Evolutionary conservation across 2,329 filamentous ascomycete species (phyloP).

Genomic region (Ampelomyces quisqualis): DNA sequence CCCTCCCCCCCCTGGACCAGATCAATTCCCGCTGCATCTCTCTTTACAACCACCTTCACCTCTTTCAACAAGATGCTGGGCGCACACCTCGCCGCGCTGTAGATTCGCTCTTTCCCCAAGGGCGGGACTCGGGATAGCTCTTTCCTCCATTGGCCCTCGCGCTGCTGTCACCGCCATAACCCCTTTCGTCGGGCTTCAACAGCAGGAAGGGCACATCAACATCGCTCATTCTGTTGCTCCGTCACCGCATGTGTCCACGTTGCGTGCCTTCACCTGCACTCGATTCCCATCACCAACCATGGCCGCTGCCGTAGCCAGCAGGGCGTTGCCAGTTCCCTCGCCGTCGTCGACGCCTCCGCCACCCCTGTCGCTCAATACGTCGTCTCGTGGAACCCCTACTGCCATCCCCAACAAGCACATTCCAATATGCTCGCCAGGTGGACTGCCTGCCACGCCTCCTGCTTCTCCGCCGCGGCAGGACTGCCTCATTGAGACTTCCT

Average conservation of each 20-base stretch:
- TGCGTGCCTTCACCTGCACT: conserved; percentile 31
- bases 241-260: conserved; percentile 22
- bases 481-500: conserved; percentile 60
- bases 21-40: conserved; percentile 11
- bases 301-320: conserved; percentile 46
- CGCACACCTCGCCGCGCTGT: conserved; percentile 29
- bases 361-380: conserved; percentile 60
- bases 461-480: conserved; percentile 63
- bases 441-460: conserved; percentile 55
- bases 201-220: too few relatives aligned
- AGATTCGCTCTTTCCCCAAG: conserved; percentile 17
- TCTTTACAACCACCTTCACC: conserved; percentile 6
- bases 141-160: conserved; percentile 17
- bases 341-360: conserved; percentile 52
- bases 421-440: conserved; percentile 82
- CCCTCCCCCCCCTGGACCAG: conserved; percentile 12
- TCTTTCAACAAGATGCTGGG: conserved; percentile 20
- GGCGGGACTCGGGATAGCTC: conserved; percentile 14
- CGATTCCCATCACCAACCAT: conserved; percentile 32
- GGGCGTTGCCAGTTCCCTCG: conserved; percentile 39
- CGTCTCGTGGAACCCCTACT: conserved; percentile 58
- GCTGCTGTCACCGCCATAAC: too few relatives aligned
- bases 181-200: too few relatives aligned
- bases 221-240: conserved; percentile 5
- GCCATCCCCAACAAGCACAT: conserved; percentile 84